Percentiles rank a stretch among this genome's conserved stretches.
Conservation (phyloP, 2,329 filamentous ascomycete genomes). For the Dryadomyces quercus-mongolicae region DNA sequence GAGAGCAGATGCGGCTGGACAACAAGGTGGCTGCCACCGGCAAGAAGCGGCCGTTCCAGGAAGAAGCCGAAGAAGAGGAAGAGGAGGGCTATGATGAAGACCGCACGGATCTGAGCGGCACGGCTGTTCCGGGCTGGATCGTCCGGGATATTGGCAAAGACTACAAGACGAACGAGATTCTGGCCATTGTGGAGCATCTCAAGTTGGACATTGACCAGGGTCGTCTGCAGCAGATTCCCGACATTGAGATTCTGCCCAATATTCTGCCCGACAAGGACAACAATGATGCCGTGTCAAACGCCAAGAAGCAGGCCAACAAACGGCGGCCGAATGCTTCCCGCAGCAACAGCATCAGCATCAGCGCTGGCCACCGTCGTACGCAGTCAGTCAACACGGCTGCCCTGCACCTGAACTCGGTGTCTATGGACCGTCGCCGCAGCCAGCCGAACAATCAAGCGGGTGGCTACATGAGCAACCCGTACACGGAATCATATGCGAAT, state of each 20-base stretch:
- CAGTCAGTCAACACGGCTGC: constrained; percentile 17
- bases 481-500: neutral
- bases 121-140: constrained; percentile 37
- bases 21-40: constrained; percentile 20
- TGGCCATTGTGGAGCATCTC: constrained; percentile 33
- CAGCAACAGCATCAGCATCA: neutral
- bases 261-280: constrained; percentile 20
- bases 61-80: constrained; percentile 22
- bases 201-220: constrained; percentile 30
- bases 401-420: constrained; percentile 8
- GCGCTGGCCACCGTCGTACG: constrained; percentile 16
- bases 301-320: constrained; percentile 8
- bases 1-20: constrained; percentile 47
- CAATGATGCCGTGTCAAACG: constrained; percentile 8
- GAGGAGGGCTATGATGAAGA: constrained; percentile 16
- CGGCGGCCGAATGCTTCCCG: neutral
- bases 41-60: constrained; percentile 18
- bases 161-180: constrained; percentile 34
- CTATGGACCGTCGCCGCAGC: constrained; percentile 12
- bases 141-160: constrained; percentile 30
- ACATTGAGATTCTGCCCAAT: constrained; percentile 47
- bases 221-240: constrained; percentile 34
- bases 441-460: constrained; percentile 7
- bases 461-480: too few relatives aligned
- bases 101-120: constrained; percentile 21